A percentile compares a stretch with the other conserved stretches of the same genome.
Evolutionary conservation across 2,329 filamentous ascomycete genomes (phyloP).

Genomic region (Cladophialophora yegresii): DNA sequence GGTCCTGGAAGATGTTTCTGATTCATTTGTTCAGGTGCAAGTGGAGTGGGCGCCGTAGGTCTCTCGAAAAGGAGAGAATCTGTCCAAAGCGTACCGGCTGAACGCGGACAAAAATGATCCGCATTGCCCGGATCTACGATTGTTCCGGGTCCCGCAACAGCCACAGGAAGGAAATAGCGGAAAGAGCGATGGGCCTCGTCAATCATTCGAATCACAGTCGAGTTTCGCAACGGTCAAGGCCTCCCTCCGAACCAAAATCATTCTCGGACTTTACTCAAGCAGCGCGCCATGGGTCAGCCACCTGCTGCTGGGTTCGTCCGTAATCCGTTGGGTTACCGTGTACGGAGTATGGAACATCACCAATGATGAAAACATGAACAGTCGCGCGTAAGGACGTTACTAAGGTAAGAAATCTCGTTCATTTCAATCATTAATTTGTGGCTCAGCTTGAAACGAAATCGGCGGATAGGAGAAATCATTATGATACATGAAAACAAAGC

Average conservation of each 20-base stretch:
- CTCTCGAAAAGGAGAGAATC: background rate
- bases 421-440: constrained; percentile 16
- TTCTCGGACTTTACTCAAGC: background rate
- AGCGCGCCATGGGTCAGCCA: background rate
- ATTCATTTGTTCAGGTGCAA: background rate
- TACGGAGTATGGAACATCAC: background rate
- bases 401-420: background rate
- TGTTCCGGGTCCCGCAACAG: background rate
- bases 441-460: background rate
- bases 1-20: background rate
- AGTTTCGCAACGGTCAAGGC: background rate
- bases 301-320: background rate
- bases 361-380: background rate
- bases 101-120: background rate
- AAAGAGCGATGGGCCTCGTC: background rate
- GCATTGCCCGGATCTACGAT: background rate
- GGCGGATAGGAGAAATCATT: constrained; percentile 2
- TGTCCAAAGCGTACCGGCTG: background rate
- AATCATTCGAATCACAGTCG: background rate
- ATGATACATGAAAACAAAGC: constrained; percentile 25
- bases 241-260: background rate
- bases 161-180: background rate
- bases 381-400: no score
- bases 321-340: no score
- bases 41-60: background rate